phyloP scores from a whole-genome alignment of 768 basidiomycete genomes.

The Galerina sulciceps region DNA sequence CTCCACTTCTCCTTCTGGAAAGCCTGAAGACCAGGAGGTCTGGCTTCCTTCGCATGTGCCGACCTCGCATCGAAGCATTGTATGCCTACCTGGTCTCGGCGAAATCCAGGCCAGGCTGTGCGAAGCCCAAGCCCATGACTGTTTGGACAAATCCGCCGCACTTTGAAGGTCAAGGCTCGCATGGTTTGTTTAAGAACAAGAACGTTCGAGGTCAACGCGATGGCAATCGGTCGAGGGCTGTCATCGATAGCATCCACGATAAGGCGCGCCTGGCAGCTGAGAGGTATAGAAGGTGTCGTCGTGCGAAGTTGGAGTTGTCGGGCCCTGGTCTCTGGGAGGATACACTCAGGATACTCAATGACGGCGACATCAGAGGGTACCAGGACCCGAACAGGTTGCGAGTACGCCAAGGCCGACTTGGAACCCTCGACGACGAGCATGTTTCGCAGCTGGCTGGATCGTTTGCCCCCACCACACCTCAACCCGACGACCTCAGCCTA shows the following conservation, averaged over 20 bases:
- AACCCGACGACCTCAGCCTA: background rate
- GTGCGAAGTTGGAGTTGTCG: slow-evolving; percentile 8
- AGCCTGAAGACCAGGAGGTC: background rate
- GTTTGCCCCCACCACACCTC: background rate
- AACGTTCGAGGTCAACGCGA: slow-evolving; percentile 3
- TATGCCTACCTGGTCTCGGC: slow-evolving; percentile 1
- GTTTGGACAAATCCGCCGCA: slow-evolving; percentile 4
- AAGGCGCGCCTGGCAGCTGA: background rate
- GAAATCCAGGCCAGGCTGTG: slow-evolving; percentile 11
- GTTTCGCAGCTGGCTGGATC: background rate
- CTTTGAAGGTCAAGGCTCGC: slow-evolving; percentile 10
- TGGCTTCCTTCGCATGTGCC: background rate
- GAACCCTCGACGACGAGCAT: slow-evolving; percentile 20
- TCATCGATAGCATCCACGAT: slow-evolving; percentile 13
- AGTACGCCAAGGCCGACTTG: slow-evolving; percentile 11
- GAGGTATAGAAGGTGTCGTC: slow-evolving; percentile 9
- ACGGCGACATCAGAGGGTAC: slow-evolving; percentile 16
- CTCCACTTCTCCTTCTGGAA: background rate
- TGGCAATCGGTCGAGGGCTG: background rate
- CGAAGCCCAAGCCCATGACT: slow-evolving; percentile 5
- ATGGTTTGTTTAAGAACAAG: slow-evolving; percentile 4
- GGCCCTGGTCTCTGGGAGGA: slow-evolving; percentile 16
- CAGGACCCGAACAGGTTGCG: slow-evolving; percentile 11
- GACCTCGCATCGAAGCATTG: background rate
- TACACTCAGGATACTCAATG: background rate